phyloP scores from a whole-genome alignment of 441 rosid genomes.

The Erysimum cheiri region DNA sequence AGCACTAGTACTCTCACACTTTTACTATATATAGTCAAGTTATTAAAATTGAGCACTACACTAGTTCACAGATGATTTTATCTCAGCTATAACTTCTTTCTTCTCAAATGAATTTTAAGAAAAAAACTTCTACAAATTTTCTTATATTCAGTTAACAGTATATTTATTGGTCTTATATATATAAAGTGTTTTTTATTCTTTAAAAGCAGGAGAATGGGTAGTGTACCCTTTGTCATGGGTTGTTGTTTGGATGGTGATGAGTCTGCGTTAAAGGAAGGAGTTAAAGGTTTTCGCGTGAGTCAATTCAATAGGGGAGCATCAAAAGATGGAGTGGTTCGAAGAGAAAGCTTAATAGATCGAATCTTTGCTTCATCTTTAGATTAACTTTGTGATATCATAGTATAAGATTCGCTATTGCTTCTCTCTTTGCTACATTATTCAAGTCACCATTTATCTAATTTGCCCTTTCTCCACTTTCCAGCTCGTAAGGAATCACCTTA shows the following conservation, averaged over 20 bases:
- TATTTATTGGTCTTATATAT: background rate
- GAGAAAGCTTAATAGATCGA: conserved; percentile 19
- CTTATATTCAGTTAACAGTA: background rate
- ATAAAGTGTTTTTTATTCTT: background rate
- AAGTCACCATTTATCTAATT: conserved; percentile 20
- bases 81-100: background rate
- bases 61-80: background rate
- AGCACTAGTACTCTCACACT: conserved; percentile 15
- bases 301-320: conserved; percentile 10
- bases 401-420: conserved; percentile 25
- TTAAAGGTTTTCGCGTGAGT: conserved; percentile 2
- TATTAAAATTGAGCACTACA: background rate
- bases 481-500: conserved; percentile 25
- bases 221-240: conserved; percentile 47
- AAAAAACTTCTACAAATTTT: background rate
- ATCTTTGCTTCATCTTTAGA: conserved; percentile 15
- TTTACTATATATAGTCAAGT: background rate
- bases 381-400: conserved; percentile 5
- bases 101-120: background rate
- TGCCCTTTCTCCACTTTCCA: conserved; percentile 31
- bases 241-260: conserved; percentile 41
- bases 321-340: conserved; percentile 26
- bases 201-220: conserved; percentile 51
- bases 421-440: conserved; percentile 9
- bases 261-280: conserved; percentile 14